Evolutionary conservation across 2,329 filamentous ascomycete genomes (phyloP).

Genomic region (Monosporascus ibericus): DNA sequence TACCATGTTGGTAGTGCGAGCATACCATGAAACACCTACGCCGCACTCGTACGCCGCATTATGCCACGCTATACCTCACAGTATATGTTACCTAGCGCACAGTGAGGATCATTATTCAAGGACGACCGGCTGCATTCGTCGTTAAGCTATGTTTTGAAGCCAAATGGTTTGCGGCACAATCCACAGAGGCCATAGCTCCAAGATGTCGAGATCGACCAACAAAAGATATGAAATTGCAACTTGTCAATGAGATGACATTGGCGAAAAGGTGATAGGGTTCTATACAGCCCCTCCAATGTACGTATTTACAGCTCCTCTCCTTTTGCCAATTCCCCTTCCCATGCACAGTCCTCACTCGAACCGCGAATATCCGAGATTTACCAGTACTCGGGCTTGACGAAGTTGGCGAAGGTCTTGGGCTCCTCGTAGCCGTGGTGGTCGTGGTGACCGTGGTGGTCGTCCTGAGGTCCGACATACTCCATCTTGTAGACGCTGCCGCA

Average conservation of each 20-base stretch:
- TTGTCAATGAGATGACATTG: not conserved
- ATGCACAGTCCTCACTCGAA: not conserved
- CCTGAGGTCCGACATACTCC: constrained; percentile 84
- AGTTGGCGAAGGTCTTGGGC: constrained; percentile 96
- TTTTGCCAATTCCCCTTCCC: constrained; percentile 1
- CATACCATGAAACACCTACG: not conserved
- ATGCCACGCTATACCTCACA: not conserved
- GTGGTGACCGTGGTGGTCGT: constrained; percentile 59
- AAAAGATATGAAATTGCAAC: too few species aligned
- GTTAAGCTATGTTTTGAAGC: not conserved
- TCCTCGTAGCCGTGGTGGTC: constrained; percentile 64
- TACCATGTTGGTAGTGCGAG: not conserved
- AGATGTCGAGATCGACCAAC: not conserved
- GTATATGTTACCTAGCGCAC: not conserved
- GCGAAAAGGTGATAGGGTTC: not conserved
- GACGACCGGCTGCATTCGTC: not conserved
- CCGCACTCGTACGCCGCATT: not conserved
- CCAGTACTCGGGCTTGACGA: constrained; percentile 89
- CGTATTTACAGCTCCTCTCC: not conserved
- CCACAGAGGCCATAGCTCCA: not conserved
- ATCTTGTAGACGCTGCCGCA: constrained; percentile 97
- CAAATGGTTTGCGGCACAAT: not conserved
- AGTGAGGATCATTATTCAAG: not conserved
- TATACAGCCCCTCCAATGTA: not conserved
- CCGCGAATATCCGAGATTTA: constrained; percentile 40